phyloP scores from a whole-genome alignment of 306 rosid genomes.

The Psophocarpus tetragonolobus region DNA sequence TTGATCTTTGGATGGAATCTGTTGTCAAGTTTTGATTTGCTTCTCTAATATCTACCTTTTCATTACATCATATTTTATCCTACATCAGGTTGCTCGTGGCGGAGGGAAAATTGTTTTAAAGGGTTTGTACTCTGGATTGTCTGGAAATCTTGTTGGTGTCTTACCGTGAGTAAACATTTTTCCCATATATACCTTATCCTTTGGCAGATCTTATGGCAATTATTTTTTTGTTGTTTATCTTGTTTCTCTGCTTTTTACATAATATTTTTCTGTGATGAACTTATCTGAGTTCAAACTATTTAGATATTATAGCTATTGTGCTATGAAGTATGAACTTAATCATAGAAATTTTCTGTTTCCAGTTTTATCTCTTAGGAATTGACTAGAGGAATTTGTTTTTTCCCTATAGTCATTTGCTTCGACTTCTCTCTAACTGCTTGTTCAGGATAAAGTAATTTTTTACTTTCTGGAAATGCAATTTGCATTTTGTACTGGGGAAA shows the following conservation, averaged over 20 bases:
- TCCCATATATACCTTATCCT: neutral
- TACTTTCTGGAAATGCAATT: neutral
- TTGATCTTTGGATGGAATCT: neutral
- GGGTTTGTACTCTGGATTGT: constrained; percentile 94
- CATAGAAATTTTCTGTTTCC: neutral
- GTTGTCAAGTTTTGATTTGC: neutral
- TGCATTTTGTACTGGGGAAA: neutral
- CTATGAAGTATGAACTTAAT: neutral
- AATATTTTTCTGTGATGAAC: neutral
- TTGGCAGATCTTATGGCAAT: neutral
- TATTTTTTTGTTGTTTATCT: neutral
- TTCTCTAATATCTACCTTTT: neutral
- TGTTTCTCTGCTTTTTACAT: constrained; percentile 5
- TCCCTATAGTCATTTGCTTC: neutral
- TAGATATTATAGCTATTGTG: neutral
- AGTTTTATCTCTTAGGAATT: constrained; percentile 26
- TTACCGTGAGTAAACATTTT: constrained; percentile 73
- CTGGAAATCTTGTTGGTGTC: constrained; percentile 90
- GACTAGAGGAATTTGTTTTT: neutral
- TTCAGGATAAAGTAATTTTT: neutral
- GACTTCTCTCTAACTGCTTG: neutral
- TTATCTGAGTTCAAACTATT: neutral
- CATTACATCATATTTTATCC: neutral
- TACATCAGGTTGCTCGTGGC: constrained; percentile 75
- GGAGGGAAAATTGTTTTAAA: constrained; percentile 75